Percentiles rank a stretch among this genome's conserved stretches.
Evolutionary conservation across 371 early-diverging fungal species (phyloP).

Genomic region (Rhizomucor miehei): DNA sequence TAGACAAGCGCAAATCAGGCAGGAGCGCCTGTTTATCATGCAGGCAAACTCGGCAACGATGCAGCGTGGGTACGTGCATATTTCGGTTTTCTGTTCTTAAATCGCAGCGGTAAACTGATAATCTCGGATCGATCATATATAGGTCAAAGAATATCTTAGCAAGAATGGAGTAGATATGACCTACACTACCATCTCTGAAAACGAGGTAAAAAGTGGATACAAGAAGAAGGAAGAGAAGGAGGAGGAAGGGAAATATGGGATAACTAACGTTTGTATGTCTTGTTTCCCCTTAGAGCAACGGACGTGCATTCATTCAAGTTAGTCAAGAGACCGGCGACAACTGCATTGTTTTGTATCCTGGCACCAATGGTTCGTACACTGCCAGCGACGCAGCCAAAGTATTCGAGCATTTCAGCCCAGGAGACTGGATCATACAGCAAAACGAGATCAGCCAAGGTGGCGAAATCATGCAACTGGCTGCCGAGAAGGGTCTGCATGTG

Average conservation of each 20-base stretch:
- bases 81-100: constrained; percentile 13
- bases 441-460: constrained; percentile 82
- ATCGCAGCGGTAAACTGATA: not conserved
- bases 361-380: constrained; percentile 69
- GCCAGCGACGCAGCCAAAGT: constrained; percentile 25
- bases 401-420: constrained; percentile 45
- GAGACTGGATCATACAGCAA: constrained; percentile 76
- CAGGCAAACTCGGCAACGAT: constrained; percentile 86
- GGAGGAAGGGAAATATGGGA: not conserved
- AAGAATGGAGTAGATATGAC: constrained; percentile 43
- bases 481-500: constrained; percentile 59
- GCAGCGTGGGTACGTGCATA: constrained; percentile 79
- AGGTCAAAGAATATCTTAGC: constrained; percentile 34
- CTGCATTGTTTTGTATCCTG: constrained; percentile 81
- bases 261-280: not conserved
- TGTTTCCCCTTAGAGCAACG: constrained; percentile 59
- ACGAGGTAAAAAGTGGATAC: constrained; percentile 27
- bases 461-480: constrained; percentile 61
- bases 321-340: constrained; percentile 72
- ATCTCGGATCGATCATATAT: too few species aligned
- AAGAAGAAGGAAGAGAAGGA: not conserved
- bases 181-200: constrained; percentile 21
- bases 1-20: constrained; percentile 34
- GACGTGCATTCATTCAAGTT: constrained; percentile 89
- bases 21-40: constrained; percentile 67